phyloP scores from a whole-genome alignment of 129 eudicot genomes.

The Saussurea involucrata region DNA sequence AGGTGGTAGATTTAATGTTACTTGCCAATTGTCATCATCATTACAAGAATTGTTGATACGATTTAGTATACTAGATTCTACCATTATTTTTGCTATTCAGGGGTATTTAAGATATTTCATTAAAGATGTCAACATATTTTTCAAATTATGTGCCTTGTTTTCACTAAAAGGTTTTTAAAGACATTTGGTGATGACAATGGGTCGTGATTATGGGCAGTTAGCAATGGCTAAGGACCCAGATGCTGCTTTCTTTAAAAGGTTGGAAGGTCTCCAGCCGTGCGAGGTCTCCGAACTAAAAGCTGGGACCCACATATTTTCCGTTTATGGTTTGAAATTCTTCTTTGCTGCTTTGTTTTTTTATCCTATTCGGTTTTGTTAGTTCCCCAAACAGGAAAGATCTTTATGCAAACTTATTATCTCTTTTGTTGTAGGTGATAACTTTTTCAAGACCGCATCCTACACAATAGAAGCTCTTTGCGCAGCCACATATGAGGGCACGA shows the following conservation, averaged over 20 bases:
- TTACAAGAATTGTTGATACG: not conserved
- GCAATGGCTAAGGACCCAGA: slow-evolving; percentile 99
- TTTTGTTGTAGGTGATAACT: slow-evolving; percentile 75
- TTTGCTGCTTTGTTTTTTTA: not conserved
- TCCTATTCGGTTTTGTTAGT: slow-evolving; percentile 2
- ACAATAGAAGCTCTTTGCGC: slow-evolving; percentile 91
- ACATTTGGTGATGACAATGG: slow-evolving; percentile 6
- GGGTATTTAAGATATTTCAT: not conserved
- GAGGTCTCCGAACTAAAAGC: slow-evolving; percentile 86
- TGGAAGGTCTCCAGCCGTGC: slow-evolving; percentile 97
- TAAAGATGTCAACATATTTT: not conserved
- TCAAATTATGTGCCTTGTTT: not conserved
- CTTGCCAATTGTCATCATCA: not conserved
- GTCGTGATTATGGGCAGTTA: slow-evolving; percentile 41
- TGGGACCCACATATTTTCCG: slow-evolving; percentile 95
- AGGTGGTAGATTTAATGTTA: too few species aligned
- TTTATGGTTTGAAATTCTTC: slow-evolving; percentile 59
- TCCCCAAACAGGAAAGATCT: not conserved
- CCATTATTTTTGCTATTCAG: not conserved
- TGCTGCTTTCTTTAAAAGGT: slow-evolving; percentile 88
- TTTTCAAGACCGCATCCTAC: slow-evolving; percentile 88
- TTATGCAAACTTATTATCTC: not conserved
- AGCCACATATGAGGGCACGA: slow-evolving; percentile 72
- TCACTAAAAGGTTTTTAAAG: not conserved
- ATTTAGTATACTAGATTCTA: not conserved